Conservation (phyloP, 306 rosid genomes). For the Mimosa bimucronata region DNA sequence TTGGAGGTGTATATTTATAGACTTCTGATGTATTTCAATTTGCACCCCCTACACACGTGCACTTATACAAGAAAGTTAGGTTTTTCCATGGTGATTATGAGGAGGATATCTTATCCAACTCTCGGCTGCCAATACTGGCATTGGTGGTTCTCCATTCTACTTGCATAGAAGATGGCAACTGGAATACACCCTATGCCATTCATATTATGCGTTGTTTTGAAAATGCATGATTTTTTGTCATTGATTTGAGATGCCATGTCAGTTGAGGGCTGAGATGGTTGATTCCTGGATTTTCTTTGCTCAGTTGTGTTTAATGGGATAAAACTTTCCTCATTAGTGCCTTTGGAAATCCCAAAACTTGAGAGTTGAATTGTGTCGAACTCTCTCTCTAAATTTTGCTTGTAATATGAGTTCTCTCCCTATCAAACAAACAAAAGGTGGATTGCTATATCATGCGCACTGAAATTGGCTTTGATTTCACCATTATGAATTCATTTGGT, state of each 20-base stretch:
- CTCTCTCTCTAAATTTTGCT: not conserved
- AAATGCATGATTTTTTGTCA: slow-evolving; percentile 1
- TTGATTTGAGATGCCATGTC: not conserved
- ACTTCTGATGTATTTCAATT: slow-evolving; percentile 24
- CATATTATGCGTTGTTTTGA: not conserved
- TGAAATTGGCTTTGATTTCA: not conserved
- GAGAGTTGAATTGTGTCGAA: not conserved
- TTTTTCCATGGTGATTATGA: not conserved
- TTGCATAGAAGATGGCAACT: slow-evolving; percentile 25
- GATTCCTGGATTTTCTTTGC: slow-evolving; percentile 14
- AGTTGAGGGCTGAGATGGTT: not conserved
- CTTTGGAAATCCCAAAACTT: not conserved
- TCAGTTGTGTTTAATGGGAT: slow-evolving; percentile 26
- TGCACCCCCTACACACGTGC: not conserved
- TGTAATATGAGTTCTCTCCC: not conserved
- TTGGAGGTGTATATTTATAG: slow-evolving; percentile 64
- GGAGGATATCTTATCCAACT: slow-evolving; percentile 9
- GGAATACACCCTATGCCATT: not conserved
- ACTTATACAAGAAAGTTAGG: not conserved
- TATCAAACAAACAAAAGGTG: not conserved
- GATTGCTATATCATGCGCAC: not conserved
- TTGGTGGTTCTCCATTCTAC: slow-evolving; percentile 25
- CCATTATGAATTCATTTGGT: not conserved
- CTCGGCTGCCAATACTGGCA: not conserved
- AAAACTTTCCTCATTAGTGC: not conserved